Conservation (phyloP, 768 basidiomycete species). For the Auricularia heimuer region DNA sequence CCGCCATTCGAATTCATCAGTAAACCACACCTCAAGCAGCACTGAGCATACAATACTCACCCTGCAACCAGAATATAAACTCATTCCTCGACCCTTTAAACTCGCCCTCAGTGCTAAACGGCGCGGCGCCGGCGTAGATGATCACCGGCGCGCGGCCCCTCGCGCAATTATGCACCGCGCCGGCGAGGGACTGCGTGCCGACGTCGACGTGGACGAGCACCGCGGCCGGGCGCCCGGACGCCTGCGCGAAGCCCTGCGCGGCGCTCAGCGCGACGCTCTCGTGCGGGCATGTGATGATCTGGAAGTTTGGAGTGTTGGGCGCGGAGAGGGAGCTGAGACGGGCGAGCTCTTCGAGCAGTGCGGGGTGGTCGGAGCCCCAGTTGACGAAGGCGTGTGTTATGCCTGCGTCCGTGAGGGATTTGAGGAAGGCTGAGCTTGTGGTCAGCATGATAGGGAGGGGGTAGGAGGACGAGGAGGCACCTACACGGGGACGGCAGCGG, state of each 20-base stretch:
- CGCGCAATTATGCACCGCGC: conserved; percentile 20
- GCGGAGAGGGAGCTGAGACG: conserved; percentile 33
- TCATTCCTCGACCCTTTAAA: conserved; percentile 58
- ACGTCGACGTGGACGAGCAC: conserved; percentile 70
- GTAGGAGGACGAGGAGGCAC: not conserved
- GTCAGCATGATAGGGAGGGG: conserved; percentile 32
- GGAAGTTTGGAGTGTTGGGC: not conserved
- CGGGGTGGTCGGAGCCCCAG: conserved; percentile 72
- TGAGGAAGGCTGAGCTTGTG: conserved; percentile 51
- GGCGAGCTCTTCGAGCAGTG: conserved; percentile 57
- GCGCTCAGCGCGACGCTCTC: conserved; percentile 69
- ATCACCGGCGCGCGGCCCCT: conserved; percentile 50
- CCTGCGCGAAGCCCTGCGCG: conserved; percentile 62
- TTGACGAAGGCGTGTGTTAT: conserved; percentile 65
- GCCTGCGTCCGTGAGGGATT: conserved; percentile 42
- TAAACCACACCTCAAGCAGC: not conserved
- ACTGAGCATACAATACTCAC: conserved; percentile 19
- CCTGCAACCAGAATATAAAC: conserved; percentile 67
- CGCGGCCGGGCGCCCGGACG: conserved; percentile 54
- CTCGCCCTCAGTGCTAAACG: conserved; percentile 47
- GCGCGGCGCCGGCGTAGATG: conserved; percentile 64
- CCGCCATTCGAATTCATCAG: not conserved
- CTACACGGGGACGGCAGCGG: not conserved
- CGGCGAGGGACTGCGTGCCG: conserved; percentile 37
- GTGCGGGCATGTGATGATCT: conserved; percentile 60